A percentile compares a stretch with the other conserved stretches of the same genome.
Conservation (phyloP, 164 flowering plant species). For the Stephania cephalantha region DNA sequence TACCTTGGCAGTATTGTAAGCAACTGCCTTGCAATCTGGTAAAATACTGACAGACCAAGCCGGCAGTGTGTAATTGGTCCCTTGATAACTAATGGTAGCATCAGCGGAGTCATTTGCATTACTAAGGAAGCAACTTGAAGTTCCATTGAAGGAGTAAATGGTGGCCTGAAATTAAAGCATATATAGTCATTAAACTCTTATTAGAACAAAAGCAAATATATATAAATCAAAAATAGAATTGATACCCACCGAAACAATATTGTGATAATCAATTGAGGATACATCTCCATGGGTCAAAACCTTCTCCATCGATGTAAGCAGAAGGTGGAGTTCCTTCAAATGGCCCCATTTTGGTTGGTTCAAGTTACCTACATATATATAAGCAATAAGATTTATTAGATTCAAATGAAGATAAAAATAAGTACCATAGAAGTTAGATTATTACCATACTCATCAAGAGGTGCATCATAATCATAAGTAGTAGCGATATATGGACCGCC, state of each 20-base stretch:
- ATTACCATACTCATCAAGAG: constrained; percentile 20
- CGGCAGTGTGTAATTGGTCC: constrained; percentile 30
- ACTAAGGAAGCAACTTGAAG: constrained; percentile 8
- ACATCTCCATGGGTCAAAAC: constrained; percentile 22
- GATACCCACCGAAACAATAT: constrained; percentile 4
- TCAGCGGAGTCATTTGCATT: constrained; percentile 20
- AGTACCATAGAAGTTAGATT: not conserved
- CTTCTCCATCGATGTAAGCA: constrained; percentile 27
- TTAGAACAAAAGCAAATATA: not conserved
- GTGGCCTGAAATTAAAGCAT: not conserved
- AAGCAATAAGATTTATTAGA: no score
- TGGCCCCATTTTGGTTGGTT: constrained; percentile 17
- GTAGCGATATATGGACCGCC: constrained; percentile 14
- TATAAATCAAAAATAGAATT: not conserved
- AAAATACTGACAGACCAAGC: constrained; percentile 80
- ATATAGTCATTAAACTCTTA: not conserved
- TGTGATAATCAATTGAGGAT: constrained; percentile 4
- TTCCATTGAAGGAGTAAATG: not conserved
- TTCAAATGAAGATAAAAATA: not conserved
- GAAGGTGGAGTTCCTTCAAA: constrained; percentile 15
- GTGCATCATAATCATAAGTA: constrained; percentile 17
- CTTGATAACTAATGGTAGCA: not conserved
- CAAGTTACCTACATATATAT: constrained; percentile 5
- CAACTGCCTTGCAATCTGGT: constrained; percentile 44
- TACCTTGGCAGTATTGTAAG: constrained; percentile 65